Conservation (phyloP, 768 basidiomycete species). For the Mycena metata region DNA sequence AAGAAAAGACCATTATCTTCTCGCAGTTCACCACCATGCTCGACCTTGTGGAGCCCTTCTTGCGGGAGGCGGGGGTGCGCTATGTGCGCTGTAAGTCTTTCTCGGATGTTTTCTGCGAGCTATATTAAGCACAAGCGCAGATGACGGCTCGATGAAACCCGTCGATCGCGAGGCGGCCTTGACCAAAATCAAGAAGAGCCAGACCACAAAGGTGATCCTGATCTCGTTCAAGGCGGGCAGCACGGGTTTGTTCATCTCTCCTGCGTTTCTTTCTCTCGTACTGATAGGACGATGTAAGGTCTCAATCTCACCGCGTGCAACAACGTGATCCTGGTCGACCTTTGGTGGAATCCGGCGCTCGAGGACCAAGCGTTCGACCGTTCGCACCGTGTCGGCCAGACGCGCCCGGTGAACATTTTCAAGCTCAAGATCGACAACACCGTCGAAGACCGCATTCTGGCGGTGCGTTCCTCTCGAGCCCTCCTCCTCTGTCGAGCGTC, state of each 20-base stretch:
- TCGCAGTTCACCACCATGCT: slow-evolving; percentile 94
- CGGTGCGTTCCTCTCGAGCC: slow-evolving; percentile 53
- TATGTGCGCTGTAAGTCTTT: slow-evolving; percentile 86
- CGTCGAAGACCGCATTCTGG: slow-evolving; percentile 89
- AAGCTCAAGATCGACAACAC: slow-evolving; percentile 90
- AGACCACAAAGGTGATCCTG: slow-evolving; percentile 78
- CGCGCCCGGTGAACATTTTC: slow-evolving; percentile 86
- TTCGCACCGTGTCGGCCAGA: slow-evolving; percentile 92
- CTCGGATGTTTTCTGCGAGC: slow-evolving; percentile 19
- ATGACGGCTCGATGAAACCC: slow-evolving; percentile 89
- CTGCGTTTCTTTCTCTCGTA: slow-evolving; percentile 8
- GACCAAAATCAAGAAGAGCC: slow-evolving; percentile 75
- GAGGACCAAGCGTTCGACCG: slow-evolving; percentile 97
- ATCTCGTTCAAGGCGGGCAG: slow-evolving; percentile 98
- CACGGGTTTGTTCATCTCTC: slow-evolving; percentile 68
- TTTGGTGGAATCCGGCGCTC: slow-evolving; percentile 96
- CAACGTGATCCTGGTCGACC: slow-evolving; percentile 92
- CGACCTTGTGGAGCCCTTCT: slow-evolving; percentile 88
- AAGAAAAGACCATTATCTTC: slow-evolving; percentile 97
- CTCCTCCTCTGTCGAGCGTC: background rate
- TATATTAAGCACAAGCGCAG: slow-evolving; percentile 55
- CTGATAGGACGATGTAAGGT: slow-evolving; percentile 56
- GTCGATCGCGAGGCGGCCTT: slow-evolving; percentile 83
- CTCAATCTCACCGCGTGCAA: slow-evolving; percentile 94
- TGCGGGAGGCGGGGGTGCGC: slow-evolving; percentile 73